phyloP scores from a whole-genome alignment of 2,329 filamentous ascomycete genomes.

The Meredithiella fracta region DNA sequence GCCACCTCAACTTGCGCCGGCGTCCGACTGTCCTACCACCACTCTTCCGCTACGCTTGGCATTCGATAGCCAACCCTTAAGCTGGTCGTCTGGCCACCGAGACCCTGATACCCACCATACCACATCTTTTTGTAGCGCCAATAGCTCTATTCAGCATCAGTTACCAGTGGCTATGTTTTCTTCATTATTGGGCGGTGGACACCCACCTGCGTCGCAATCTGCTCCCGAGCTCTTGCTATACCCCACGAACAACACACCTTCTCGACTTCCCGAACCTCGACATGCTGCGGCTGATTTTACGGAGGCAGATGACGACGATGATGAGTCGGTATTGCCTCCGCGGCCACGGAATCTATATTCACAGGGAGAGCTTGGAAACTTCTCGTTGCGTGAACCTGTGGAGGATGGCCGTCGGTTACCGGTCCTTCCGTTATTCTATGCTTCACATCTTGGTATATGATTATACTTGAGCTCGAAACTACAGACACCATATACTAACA shows the following conservation, averaged over 20 bases:
- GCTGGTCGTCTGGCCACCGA: background rate
- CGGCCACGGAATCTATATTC: constrained; percentile 20
- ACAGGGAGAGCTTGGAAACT: constrained; percentile 14
- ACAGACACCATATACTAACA: background rate
- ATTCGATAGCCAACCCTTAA: background rate
- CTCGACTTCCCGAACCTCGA: constrained; percentile 21
- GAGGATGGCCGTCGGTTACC: constrained; percentile 20
- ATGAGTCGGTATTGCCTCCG: constrained; percentile 18
- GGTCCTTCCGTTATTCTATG: constrained; percentile 62
- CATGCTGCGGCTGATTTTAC: constrained; percentile 50
- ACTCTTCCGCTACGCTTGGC: background rate
- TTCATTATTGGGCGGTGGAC: constrained; percentile 1
- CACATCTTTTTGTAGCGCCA: background rate
- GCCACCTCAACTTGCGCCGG: background rate
- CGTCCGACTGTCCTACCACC: background rate
- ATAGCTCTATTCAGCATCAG: no score
- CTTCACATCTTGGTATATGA: constrained; percentile 52
- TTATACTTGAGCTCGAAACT: background rate
- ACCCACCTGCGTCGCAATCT: constrained; percentile 9
- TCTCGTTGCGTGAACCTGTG: constrained; percentile 12
- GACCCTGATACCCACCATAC: background rate
- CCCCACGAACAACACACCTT: constrained; percentile 17
- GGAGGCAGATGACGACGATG: constrained; percentile 39
- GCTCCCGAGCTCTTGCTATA: constrained; percentile 8
- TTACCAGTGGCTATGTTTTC: constrained; percentile 6